These are phyloP conservation scores for Waltiozyma sp. DNA, from an alignment of 1,139 yeast genomes.

Conservation along the genomic window DNA sequence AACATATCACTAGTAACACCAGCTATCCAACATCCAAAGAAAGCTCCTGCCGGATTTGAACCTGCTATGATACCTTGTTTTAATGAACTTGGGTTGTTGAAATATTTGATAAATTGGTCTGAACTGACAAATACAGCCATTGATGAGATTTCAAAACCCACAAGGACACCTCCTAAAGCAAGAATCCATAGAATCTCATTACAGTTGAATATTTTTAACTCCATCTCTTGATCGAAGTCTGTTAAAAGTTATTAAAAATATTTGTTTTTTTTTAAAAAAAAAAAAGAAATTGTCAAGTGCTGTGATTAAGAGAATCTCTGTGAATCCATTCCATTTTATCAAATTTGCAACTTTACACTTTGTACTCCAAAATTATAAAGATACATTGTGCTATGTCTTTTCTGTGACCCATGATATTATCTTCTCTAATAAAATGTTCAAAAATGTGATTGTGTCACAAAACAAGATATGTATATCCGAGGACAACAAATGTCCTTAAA, in stretches of 20 bases:
- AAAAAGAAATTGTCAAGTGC: too few species aligned
- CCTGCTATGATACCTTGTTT: conserved; percentile 31
- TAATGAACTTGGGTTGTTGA: conserved; percentile 31
- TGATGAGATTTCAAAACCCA: conserved; percentile 63
- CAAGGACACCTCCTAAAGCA: conserved; percentile 46
- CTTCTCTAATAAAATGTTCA: too few species aligned
- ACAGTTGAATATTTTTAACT: conserved; percentile 7
- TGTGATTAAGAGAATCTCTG: too few species aligned
- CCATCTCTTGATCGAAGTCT: conserved; percentile 2
- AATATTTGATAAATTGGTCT: conserved; percentile 30
- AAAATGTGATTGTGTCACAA: background rate
- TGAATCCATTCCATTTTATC: too few species aligned
- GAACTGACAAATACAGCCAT: conserved; percentile 50
- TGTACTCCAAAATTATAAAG: too few species aligned
- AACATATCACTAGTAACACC: conserved; percentile 18
- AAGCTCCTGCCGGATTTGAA: conserved; percentile 31
- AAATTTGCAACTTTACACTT: too few species aligned
- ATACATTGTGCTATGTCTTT: too few species aligned
- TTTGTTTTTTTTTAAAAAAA: too few species aligned
- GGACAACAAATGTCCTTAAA: background rate
- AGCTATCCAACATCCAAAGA: conserved; percentile 24
- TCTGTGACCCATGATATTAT: too few species aligned
- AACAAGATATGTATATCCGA: conserved; percentile 1
- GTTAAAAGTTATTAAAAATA: too few species aligned
- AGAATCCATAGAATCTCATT: conserved; percentile 32